These are phyloP conservation scores for Ophiostoma perfectum DNA, from an alignment of 2,329 filamentous ascomycete genomes.

Conservation along the genomic window DNA sequence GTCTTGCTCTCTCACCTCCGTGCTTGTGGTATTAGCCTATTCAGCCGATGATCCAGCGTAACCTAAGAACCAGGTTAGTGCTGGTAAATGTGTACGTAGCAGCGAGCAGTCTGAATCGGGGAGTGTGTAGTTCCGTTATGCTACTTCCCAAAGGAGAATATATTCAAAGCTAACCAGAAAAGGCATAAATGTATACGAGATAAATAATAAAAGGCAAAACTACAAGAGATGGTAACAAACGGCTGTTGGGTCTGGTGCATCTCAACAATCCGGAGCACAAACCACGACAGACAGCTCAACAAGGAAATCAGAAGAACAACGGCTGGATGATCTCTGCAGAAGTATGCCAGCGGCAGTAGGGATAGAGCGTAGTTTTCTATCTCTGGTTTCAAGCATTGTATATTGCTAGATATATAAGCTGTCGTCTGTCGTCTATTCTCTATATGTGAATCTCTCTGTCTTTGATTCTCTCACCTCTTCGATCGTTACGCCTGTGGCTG, in stretches of 20 bases:
- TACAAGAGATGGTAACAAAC: constrained; percentile 1
- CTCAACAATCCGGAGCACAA: neutral
- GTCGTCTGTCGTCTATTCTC: no score
- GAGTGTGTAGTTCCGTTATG: neutral
- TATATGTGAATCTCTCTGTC: no score
- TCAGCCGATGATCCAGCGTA: constrained; percentile 6
- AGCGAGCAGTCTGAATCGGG: constrained; percentile 3
- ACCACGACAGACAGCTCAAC: neutral
- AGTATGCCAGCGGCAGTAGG: no score
- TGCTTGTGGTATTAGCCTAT: constrained; percentile 9
- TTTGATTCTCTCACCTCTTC: no score
- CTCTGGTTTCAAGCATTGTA: no score
- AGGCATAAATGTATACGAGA: neutral
- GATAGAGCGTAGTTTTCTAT: no score
- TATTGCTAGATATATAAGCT: no score
- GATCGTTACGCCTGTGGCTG: no score
- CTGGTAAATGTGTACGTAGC: neutral
- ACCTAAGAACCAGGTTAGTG: constrained; percentile 4
- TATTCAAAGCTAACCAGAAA: neutral
- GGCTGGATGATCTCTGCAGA: neutral
- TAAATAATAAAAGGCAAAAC: neutral
- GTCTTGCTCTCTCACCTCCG: neutral
- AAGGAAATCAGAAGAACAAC: neutral
- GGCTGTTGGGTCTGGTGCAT: neutral
- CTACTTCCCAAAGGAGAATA: neutral